Conservation (phyloP, 2,329 filamentous ascomycete species). For the Verticillium nubilum region DNA sequence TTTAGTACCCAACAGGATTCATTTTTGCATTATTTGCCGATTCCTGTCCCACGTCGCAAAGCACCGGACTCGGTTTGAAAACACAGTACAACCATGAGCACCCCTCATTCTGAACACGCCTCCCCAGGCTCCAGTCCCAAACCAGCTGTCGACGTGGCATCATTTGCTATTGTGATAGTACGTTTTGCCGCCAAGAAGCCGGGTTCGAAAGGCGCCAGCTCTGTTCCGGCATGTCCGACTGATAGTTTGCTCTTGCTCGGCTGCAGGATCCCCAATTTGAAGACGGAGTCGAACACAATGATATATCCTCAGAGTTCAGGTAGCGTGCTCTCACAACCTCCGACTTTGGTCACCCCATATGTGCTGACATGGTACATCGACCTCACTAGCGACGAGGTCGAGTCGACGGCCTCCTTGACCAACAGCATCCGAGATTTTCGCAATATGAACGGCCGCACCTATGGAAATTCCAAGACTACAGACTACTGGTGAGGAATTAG, state of each 20-base stretch:
- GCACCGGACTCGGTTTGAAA: neutral
- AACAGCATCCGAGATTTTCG: slow-evolving; percentile 26
- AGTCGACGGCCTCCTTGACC: slow-evolving; percentile 23
- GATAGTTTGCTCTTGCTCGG: neutral
- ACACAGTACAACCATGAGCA: neutral
- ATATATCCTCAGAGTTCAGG: neutral
- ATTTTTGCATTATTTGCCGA: neutral
- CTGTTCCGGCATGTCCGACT: neutral
- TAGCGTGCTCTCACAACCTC: neutral
- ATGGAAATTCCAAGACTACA: slow-evolving; percentile 19
- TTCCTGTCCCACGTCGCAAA: neutral
- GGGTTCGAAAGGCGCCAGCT: neutral
- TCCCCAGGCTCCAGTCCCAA: neutral
- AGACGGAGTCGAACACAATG: neutral
- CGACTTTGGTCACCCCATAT: neutral
- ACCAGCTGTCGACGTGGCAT: neutral
- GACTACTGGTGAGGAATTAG: slow-evolving; percentile 17
- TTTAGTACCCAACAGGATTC: neutral
- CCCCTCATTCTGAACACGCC: neutral
- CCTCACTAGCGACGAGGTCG: neutral
- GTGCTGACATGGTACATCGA: neutral
- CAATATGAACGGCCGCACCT: slow-evolving; percentile 24
- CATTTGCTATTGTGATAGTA: neutral
- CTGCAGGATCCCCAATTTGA: neutral
- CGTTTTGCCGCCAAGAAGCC: neutral